These are phyloP conservation scores for Fraxinus cuspidata DNA, from an alignment of 257 asterid species.

Conservation along the genomic window DNA sequence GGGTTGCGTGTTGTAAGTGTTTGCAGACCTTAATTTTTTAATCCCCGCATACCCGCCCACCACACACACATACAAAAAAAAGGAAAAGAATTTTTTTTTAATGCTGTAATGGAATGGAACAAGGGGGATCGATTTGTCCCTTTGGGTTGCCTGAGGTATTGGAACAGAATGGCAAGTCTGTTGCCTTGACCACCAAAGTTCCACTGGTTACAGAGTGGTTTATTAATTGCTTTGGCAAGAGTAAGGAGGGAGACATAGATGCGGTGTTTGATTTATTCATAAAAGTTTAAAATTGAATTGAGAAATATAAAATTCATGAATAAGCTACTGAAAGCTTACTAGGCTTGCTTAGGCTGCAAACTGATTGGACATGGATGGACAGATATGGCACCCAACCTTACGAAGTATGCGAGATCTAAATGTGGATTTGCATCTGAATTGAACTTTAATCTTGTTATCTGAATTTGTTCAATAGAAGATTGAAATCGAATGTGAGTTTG, in stretches of 20 bases:
- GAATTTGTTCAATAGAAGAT: neutral
- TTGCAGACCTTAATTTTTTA: neutral
- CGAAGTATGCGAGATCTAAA: neutral
- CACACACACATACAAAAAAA: neutral
- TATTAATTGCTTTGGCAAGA: neutral
- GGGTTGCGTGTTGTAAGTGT: neutral
- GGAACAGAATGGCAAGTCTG: neutral
- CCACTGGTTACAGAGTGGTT: neutral
- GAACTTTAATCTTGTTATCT: neutral
- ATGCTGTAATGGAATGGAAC: neutral
- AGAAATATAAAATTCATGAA: neutral
- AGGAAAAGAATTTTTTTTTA: neutral
- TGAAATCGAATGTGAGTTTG: neutral
- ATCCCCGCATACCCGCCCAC: too few relatives aligned
- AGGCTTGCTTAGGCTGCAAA: neutral
- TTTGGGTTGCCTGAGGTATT: too few relatives aligned
- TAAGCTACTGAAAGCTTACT: neutral
- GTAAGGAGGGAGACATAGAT: neutral
- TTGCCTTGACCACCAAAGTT: neutral
- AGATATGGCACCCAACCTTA: neutral
- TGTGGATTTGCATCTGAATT: neutral
- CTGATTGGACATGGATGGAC: neutral
- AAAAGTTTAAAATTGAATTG: too few relatives aligned
- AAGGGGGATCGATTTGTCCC: too few relatives aligned
- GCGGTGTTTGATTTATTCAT: neutral